These are phyloP conservation scores for Septoria petroselini DNA, from an alignment of 2,329 filamentous ascomycete species.

Conservation along the genomic window DNA sequence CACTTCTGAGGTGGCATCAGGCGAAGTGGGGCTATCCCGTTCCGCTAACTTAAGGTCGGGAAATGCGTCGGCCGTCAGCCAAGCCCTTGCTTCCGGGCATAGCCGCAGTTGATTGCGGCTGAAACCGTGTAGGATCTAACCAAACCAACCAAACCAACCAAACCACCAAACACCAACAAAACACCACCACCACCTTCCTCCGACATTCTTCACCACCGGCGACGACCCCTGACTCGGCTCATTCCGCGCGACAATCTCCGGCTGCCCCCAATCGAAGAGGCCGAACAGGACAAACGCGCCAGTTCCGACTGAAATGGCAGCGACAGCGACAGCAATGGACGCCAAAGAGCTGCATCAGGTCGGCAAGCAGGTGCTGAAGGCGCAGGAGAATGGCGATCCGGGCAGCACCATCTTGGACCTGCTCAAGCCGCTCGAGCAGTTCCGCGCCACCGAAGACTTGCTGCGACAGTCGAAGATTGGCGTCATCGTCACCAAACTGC, in stretches of 20 bases:
- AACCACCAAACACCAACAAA: no score
- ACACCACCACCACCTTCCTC: no score
- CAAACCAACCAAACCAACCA: no score
- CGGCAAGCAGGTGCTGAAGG: conserved; percentile 77
- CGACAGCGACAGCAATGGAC: conserved; percentile 70
- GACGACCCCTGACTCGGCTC: no score
- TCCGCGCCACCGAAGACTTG: conserved; percentile 82
- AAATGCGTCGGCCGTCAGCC: conserved; percentile 11
- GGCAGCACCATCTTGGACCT: conserved; percentile 68
- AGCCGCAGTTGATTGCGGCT: conserved; percentile 13
- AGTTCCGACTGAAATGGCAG: conserved; percentile 22
- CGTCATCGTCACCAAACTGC: conserved; percentile 81
- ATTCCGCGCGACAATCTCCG: no score
- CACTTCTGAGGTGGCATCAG: conserved; percentile 3
- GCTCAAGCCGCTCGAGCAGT: conserved; percentile 74
- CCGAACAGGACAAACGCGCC: no score
- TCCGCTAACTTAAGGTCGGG: no score
- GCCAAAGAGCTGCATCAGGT: conserved; percentile 74
- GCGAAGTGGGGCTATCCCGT: conserved; percentile 14
- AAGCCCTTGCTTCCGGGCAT: conserved; percentile 15
- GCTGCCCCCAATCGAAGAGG: no score
- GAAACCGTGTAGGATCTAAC: conserved; percentile 14
- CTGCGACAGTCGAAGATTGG: conserved; percentile 89
- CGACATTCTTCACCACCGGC: no score
- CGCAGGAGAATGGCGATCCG: conserved; percentile 70